Evolutionary conservation across 495 filamentous ascomycete species (phyloP), one percentile per base, ranked within the genome.

Genomic region (Jackrogersella minutella): DNA sequence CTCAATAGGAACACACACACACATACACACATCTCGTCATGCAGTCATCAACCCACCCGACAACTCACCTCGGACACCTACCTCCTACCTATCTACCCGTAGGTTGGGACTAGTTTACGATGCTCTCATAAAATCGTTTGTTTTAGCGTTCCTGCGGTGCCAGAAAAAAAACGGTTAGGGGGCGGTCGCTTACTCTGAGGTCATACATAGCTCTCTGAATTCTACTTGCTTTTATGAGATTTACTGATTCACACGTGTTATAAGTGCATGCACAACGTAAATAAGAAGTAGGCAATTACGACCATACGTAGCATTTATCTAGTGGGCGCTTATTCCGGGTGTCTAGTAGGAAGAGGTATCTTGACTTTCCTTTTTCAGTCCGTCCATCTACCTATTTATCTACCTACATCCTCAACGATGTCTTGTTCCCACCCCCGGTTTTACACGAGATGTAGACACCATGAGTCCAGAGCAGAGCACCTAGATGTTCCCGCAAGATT

Each of bases 401-500:
- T 64, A 33, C 39, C 34, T 52, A 28, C 34, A 52, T 21, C 40
- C 11, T 19, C 21, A 21, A 31, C 10, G 10, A 57, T 16, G 5
- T 10, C 7, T 44, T 44, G 3, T 11, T 19, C 17, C 19, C 7
- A 19, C 14, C 7, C 40, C n/a, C 2, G 19, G 3, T 44, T 10
- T 17, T 37, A 3, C 9, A 11, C 34, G 34, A 11, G 9, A 11
- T 14, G 9, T 30, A 7, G 3, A 30, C 26, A 7, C 3, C 26
- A 30, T 30, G n/a, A n/a, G n/a, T n/a, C n/a, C n/a, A n/a, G n/a
- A n/a, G n/a, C n/a, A n/a, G n/a, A n/a, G n/a, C 4, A 49, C 24
- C 24, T 30, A 33, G 11, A 7, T 30, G 7, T 30, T 16, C 34
- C 9, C n/a, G n/a, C n/a, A n/a, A n/a, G 75, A 81, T 76, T 93